Percentiles rank a stretch among this genome's conserved stretches.
Evolutionary conservation across 2,329 filamentous ascomycete genomes (phyloP).

Genomic region (Akanthomyces uredinophilus): DNA sequence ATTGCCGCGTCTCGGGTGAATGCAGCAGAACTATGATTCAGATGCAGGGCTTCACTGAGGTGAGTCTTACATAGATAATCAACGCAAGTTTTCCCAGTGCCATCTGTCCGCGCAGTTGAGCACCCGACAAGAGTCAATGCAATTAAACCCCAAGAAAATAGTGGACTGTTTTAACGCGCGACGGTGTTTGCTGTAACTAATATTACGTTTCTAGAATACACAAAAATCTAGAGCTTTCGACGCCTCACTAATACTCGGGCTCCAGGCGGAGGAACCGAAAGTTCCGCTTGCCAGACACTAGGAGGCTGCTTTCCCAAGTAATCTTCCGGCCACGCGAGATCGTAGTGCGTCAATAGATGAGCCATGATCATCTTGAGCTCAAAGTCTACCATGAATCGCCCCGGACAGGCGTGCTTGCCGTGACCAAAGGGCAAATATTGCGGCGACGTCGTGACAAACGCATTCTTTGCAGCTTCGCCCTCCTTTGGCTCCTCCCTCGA

Average conservation of each 20-base stretch:
- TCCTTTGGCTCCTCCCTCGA: conserved; percentile 20
- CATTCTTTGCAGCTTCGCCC: neutral
- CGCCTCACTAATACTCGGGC: neutral
- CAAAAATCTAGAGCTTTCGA: neutral
- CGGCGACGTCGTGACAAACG: conserved; percentile 42
- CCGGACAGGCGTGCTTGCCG: conserved; percentile 47
- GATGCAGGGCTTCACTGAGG: too few relatives aligned
- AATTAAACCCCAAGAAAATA: too few relatives aligned
- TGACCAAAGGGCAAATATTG: conserved; percentile 47
- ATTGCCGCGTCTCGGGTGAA: too few relatives aligned
- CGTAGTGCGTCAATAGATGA: conserved; percentile 44
- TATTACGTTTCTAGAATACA: too few relatives aligned
- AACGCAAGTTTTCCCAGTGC: too few relatives aligned
- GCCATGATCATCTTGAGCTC: conserved; percentile 47
- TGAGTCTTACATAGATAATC: too few relatives aligned
- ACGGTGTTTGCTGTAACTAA: too few relatives aligned
- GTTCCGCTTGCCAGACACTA: neutral
- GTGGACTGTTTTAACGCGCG: too few relatives aligned
- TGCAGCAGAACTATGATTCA: too few relatives aligned
- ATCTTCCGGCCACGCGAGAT: conserved; percentile 33
- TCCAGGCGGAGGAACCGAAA: neutral
- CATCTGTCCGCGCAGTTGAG: too few relatives aligned
- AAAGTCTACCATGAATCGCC: conserved; percentile 47
- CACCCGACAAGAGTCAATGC: too few relatives aligned
- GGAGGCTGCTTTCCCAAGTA: neutral